Conservation (phyloP, 306 rosid genomes). For the Acacia melanoxylon region DNA sequence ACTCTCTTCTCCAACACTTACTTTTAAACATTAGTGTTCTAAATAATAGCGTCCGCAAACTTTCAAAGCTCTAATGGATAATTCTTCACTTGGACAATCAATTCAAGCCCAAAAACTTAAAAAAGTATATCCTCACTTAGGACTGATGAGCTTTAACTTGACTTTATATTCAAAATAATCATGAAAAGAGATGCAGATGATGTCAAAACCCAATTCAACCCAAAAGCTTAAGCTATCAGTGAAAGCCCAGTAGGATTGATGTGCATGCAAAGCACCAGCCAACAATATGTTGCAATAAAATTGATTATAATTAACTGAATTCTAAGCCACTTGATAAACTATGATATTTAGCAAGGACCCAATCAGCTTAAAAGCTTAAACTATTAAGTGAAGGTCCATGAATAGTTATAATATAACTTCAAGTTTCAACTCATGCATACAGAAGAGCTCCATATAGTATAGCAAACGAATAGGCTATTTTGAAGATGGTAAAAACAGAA, state of each 20-base stretch:
- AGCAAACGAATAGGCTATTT: not conserved
- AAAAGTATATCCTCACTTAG: not conserved
- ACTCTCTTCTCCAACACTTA: not conserved
- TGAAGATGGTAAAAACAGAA: not conserved
- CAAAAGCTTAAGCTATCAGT: not conserved
- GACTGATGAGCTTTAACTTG: not conserved
- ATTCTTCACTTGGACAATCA: not conserved
- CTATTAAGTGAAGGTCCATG: not conserved
- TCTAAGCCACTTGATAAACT: not conserved
- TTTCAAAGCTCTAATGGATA: not conserved
- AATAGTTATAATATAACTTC: not conserved
- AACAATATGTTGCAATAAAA: not conserved
- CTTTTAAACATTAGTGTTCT: not conserved
- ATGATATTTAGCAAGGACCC: not conserved
- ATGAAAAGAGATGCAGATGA: not conserved
- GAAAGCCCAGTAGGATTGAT: not conserved
- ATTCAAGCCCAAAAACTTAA: not conserved
- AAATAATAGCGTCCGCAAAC: not conserved
- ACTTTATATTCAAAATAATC: not conserved
- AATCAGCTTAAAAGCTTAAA: not conserved
- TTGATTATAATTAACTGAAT: not conserved
- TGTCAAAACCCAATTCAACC: not conserved
- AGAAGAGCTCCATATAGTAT: not conserved
- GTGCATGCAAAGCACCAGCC: not conserved
- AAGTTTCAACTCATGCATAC: not conserved